Base-by-base conservation (phyloP, 116 monocot genomes). In the Posidonia oceanica region DNA sequence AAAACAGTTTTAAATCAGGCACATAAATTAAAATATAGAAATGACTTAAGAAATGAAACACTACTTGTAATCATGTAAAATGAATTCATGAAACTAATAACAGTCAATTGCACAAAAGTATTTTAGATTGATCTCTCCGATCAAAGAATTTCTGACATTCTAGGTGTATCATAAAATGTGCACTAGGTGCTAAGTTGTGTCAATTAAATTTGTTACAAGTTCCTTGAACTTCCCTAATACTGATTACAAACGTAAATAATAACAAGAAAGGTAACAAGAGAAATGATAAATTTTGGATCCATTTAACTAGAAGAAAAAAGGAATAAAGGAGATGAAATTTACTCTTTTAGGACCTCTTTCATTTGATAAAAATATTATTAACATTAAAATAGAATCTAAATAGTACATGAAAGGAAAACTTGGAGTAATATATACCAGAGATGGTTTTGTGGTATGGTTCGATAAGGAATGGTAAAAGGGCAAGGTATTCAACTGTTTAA, bases 391-490 rank as follows among this genome's bases (percentile, higher is more conserved):
- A 7, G 16, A 64, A 39, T 38, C 4, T 15, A 40, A 64, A 41
- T 7, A 15, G 36, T 39, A 39, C 38, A 38, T 29, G 1, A 29
- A 29, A 29, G 29, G 29, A 40, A 40, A 72, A 38, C 13, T 52
- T 14, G 3, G 48, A 48, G 7, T 8, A 48, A 10, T 48, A 37
- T 22, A 59, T 86, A 93, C 98, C 90, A 98, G 72, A 52, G 98
- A 98, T 8, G 98, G 98, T 62, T 81, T 98, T 59, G 90, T 98
- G 15, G 98, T 98, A 52, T 93, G 90, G 62, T 98, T 98, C 98
- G 93, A 98, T 59, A 98, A 98, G 59, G 93, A 98, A 68, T 98
- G 93, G 39, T 98, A 98, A 81, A 98, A 98, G 57, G 98, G 93
- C 72, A 98, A 83, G 41, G 78, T 88, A 37, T 93, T 87, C 70